phyloP scores from a whole-genome alignment of 305 asterid species.

The Fraxinus sp. region DNA sequence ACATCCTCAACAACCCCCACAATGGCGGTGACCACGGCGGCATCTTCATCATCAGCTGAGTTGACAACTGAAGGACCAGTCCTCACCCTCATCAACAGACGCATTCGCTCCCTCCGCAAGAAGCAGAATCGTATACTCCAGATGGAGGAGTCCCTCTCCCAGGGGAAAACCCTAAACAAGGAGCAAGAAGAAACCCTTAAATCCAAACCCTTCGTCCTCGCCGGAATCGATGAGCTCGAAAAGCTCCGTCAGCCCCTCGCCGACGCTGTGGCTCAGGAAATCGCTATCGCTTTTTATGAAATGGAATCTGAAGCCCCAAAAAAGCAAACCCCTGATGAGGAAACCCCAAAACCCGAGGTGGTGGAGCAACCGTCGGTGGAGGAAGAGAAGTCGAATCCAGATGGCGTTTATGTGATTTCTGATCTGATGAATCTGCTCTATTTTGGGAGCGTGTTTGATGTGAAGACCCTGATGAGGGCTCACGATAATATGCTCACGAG shows the following conservation, averaged over 20 bases:
- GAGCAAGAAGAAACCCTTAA: constrained; percentile 39
- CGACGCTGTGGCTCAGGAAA: constrained; percentile 54
- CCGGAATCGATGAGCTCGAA: constrained; percentile 74
- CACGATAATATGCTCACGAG: constrained; percentile 62
- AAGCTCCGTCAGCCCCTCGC: constrained; percentile 62
- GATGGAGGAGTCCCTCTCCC: constrained; percentile 68
- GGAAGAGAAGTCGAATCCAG: constrained; percentile 19
- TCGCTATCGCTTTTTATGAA: constrained; percentile 33
- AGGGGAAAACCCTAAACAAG: constrained; percentile 43
- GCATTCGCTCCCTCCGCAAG: constrained; percentile 72
- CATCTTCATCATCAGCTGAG: constrained; percentile 39
- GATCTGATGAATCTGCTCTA: constrained; percentile 70
- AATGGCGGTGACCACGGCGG: constrained; percentile 41
- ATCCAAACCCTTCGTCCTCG: constrained; percentile 54
- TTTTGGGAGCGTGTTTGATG: constrained; percentile 78
- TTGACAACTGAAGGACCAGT: constrained; percentile 58
- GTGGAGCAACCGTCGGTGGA: background rate
- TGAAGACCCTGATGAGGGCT: constrained; percentile 48
- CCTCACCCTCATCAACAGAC: constrained; percentile 63
- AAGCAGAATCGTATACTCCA: constrained; percentile 64
- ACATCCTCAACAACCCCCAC: constrained; percentile 2
- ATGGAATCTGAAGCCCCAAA: constrained; percentile 13
- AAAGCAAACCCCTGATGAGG: constrained; percentile 15
- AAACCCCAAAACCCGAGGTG: background rate
- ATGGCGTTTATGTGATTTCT: constrained; percentile 33